Evolutionary conservation across 345 rosid genomes (phyloP).

Genomic region (Eucalyptus guilfoylei): DNA sequence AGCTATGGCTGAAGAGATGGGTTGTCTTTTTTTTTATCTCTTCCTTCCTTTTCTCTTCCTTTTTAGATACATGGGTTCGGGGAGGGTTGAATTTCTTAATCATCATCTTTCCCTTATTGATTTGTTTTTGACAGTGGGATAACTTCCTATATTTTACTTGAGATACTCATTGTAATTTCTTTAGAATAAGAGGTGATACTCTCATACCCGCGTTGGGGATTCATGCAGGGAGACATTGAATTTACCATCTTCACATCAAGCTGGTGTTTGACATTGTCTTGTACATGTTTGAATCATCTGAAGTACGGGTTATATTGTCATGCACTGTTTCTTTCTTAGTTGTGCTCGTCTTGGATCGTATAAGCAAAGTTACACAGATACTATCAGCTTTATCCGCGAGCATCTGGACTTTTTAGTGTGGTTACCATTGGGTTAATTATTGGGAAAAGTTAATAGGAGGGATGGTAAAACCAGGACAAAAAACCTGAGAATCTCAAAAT

Average conservation of each 20-base stretch:
- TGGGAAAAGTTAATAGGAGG: background rate
- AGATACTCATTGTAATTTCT: background rate
- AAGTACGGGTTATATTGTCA: background rate
- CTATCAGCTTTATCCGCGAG: background rate
- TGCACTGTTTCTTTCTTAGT: background rate
- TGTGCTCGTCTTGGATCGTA: background rate
- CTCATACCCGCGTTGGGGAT: background rate
- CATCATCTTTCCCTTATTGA: background rate
- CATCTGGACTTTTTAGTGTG: background rate
- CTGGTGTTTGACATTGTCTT: background rate
- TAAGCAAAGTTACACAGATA: background rate
- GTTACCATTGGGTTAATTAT: background rate
- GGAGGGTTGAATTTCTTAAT: background rate
- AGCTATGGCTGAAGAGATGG: background rate
- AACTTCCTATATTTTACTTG: background rate
- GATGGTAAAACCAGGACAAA: background rate
- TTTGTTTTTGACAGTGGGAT: background rate
- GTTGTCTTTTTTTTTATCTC: background rate
- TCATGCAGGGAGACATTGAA: background rate
- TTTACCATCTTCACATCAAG: background rate
- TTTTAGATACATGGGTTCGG: background rate
- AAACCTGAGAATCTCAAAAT: background rate
- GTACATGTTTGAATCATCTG: background rate
- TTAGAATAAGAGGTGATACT: background rate
- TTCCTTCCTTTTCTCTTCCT: background rate